A percentile compares a stretch with the other conserved stretches of the same genome.
Evolutionary conservation across 23 red algal species (phyloP).

Genomic region (Gracilaria domingensis): DNA sequence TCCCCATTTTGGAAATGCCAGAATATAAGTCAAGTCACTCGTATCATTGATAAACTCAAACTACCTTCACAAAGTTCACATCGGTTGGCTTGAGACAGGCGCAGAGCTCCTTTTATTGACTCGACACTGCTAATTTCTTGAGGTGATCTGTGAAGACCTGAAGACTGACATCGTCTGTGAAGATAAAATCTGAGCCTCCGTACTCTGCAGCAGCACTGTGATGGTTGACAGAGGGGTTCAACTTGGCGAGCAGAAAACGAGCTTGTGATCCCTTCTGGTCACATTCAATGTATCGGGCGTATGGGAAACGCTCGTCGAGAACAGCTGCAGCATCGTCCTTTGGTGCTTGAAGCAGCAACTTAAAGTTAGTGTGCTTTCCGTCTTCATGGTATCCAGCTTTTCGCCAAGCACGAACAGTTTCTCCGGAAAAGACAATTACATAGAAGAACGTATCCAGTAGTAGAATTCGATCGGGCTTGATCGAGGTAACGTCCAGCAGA

Average conservation of each 20-base stretch:
- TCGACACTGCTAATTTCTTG: conserved; percentile 70
- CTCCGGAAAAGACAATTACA: conserved; percentile 94
- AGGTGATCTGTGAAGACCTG: conserved; percentile 96
- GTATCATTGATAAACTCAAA: no score
- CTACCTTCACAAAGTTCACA: neutral
- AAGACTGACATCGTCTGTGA: conserved; percentile 96
- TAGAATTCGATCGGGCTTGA: conserved; percentile 85
- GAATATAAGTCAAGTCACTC: no score
- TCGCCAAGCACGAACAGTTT: conserved; percentile 89
- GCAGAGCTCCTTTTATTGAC: conserved; percentile 32
- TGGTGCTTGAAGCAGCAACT: conserved; percentile 86
- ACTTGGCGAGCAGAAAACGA: conserved; percentile 96
- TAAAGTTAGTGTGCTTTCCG: conserved; percentile 85
- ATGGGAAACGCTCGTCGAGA: conserved; percentile 92
- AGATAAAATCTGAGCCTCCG: conserved; percentile 80
- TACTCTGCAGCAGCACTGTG: conserved; percentile 75
- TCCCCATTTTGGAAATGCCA: no score
- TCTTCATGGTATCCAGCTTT: conserved; percentile 95
- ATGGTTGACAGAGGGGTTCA: conserved; percentile 96
- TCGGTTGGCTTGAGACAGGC: neutral
- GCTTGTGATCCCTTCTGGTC: conserved; percentile 95
- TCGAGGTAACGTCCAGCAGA: conserved; percentile 91
- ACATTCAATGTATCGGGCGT: conserved; percentile 95
- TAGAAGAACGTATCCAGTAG: conserved; percentile 98
- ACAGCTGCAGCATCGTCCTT: conserved; percentile 91